phyloP scores from a whole-genome alignment of 805 yeast genomes.

The Zygoascus biomembranicola region DNA sequence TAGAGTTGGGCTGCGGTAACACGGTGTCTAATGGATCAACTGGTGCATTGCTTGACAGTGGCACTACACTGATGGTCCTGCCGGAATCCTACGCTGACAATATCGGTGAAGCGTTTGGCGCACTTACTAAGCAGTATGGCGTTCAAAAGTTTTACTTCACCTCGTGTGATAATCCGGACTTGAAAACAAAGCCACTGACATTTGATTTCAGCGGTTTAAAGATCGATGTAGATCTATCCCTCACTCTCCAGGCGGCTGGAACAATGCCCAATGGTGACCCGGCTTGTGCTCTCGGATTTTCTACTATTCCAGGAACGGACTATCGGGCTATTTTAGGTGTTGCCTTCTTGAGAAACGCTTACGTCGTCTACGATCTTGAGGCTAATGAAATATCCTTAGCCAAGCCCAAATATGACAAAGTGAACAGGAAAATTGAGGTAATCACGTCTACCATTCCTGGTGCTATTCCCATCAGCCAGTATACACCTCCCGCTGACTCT shows the following conservation, averaged over 20 bases:
- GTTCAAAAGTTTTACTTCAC: not conserved
- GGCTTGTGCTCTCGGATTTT: conserved; percentile 9
- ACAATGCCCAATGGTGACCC: conserved; percentile 14
- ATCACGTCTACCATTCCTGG: conserved; percentile 20
- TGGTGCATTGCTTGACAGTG: conserved; percentile 48
- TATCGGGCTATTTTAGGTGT: conserved; percentile 50
- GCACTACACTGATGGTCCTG: conserved; percentile 44
- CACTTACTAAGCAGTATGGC: not conserved
- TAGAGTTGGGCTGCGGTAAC: not conserved
- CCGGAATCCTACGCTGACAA: conserved; percentile 25
- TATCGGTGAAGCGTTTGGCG: not conserved
- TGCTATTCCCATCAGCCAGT: conserved; percentile 13
- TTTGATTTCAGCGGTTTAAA: conserved; percentile 19
- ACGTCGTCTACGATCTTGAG: conserved; percentile 61
- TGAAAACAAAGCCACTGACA: conserved; percentile 15
- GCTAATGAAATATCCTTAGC: conserved; percentile 49
- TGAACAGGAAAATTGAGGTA: conserved; percentile 21
- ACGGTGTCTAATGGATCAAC: conserved; percentile 1
- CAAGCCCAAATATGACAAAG: conserved; percentile 29
- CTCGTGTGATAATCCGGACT: conserved; percentile 6
- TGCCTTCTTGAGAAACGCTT: conserved; percentile 52
- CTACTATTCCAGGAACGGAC: not conserved
- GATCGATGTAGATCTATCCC: conserved; percentile 21
- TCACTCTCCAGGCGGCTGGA: conserved; percentile 14
- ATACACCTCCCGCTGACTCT: conserved; percentile 13